A percentile compares a stretch with the other conserved stretches of the same genome.
These are phyloP conservation scores for Colletotrichum tabaci DNA, from an alignment of 2,329 filamentous ascomycete species.

Conservation along the genomic window DNA sequence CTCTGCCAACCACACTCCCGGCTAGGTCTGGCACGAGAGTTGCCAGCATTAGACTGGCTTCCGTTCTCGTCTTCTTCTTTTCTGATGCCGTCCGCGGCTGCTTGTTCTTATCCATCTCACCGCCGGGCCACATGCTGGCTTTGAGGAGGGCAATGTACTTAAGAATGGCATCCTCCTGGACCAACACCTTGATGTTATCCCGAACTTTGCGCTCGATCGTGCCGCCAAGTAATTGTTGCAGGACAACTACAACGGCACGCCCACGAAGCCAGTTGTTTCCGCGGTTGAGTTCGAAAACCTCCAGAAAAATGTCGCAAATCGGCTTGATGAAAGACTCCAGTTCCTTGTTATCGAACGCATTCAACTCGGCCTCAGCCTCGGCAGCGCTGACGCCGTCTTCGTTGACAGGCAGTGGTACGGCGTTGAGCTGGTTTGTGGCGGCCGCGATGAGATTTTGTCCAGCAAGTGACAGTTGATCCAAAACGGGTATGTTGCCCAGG, in stretches of 20 bases:
- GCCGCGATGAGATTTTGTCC: constrained; percentile 92
- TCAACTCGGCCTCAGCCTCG: constrained; percentile 94
- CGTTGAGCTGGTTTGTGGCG: constrained; percentile 75
- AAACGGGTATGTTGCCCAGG: constrained; percentile 92
- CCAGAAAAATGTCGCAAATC: constrained; percentile 97
- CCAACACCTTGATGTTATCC: constrained; percentile 81
- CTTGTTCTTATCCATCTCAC: constrained; percentile 65
- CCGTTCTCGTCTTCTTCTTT: constrained; percentile 84
- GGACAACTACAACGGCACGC: constrained; percentile 93
- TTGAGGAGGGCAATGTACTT: constrained; percentile 82
- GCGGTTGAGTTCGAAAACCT: constrained; percentile 93
- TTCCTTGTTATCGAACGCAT: constrained; percentile 91
- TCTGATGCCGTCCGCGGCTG: constrained; percentile 77
- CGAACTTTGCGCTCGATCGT: constrained; percentile 97
- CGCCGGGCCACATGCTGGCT: constrained; percentile 87
- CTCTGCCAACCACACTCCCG: constrained; percentile 91
- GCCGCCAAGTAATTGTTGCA: constrained; percentile 94
- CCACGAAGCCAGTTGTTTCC: constrained; percentile 98
- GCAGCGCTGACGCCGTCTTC: constrained; percentile 69
- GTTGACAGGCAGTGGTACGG: constrained; percentile 65
- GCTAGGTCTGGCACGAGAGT: constrained; percentile 93
- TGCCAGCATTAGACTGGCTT: constrained; percentile 90
- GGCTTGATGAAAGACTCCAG: constrained; percentile 97
- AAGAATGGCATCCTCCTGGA: constrained; percentile 84
- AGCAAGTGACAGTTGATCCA: constrained; percentile 93